Evolutionary conservation across 1,284 basidiomycete genomes (phyloP), one percentile per base, ranked within the genome.

Genomic region (Papiliotrema terrestris): DNA sequence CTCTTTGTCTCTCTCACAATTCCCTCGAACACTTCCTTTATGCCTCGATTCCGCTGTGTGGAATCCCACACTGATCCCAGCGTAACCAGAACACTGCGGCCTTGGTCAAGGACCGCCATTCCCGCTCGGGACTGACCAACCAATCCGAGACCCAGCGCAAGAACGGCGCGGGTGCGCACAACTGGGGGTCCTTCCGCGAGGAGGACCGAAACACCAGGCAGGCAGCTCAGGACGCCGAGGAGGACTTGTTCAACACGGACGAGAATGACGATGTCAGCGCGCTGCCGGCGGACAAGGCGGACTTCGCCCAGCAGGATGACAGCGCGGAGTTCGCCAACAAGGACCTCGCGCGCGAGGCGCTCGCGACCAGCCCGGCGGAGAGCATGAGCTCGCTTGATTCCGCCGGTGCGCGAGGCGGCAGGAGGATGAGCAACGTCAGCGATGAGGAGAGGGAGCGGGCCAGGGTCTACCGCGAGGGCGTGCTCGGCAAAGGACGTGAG

Each of bases 161-260:
- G 80, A 80, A 83, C 61, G 90, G 90, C 53, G 84, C 83, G 39
- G 90, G 90, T 39, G 79, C 81, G 2, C 85, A 91, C 78, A 90
- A 89, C 78, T 92, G 90, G 90, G 90, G 90, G 57, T 82, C 81
- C 49, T 73, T 88, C 64, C 75, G 75, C 15, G 80, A 89, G 65
- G 86, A 90, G 76, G 78, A 74, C 42, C 78, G 81, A 58, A 79
- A 82, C 68, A 86, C 67, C 51, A 49, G 54, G 23, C 56, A 62
- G 32, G 72, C 64, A 25, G 39, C 37, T 20, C 45, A 53, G 25
- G 70, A 72, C 52, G 70, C 62, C 48, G 85, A 76, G 74, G 69
- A 48, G 81, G 79, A 23, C 84, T 82, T 13, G 55, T 80, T 20
- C 77, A 46, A 19, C 19, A 49, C 6, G 17, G 39, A 59, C 26